phyloP scores from a whole-genome alignment of 371 early-diverging fungal genomes.

The Apophysomyces elegans region DNA sequence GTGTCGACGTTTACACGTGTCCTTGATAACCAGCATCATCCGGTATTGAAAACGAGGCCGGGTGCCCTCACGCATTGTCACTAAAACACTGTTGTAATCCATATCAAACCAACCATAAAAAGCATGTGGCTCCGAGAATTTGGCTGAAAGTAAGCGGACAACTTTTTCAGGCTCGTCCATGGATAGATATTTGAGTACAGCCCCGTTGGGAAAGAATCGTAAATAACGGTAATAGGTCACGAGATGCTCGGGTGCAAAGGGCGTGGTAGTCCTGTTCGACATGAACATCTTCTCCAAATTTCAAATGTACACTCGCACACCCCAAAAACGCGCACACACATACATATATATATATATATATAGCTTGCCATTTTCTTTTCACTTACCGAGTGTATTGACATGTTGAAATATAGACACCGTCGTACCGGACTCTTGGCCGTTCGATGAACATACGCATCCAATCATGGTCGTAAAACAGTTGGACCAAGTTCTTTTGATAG shows the following conservation, averaged over 20 bases:
- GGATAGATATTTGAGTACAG: slow-evolving; percentile 39
- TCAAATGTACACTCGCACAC: no score
- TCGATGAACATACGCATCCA: slow-evolving; percentile 51
- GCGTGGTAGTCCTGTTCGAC: slow-evolving; percentile 40
- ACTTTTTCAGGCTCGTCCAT: slow-evolving; percentile 49
- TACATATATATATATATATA: no score
- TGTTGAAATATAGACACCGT: slow-evolving; percentile 65
- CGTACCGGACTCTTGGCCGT: slow-evolving; percentile 58
- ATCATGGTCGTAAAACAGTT: slow-evolving; percentile 19
- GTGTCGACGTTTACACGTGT: slow-evolving; percentile 49
- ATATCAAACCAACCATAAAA: slow-evolving; percentile 42
- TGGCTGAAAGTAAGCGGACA: slow-evolving; percentile 28
- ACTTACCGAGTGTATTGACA: slow-evolving; percentile 50
- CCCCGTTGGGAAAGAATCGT: slow-evolving; percentile 58
- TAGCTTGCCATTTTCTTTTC: not conserved
- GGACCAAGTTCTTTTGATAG: slow-evolving; percentile 16
- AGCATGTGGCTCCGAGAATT: slow-evolving; percentile 33
- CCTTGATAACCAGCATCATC: slow-evolving; percentile 39
- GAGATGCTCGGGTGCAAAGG: slow-evolving; percentile 47
- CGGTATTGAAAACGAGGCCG: slow-evolving; percentile 39
- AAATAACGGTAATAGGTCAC: slow-evolving; percentile 68
- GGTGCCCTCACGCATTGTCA: slow-evolving; percentile 28
- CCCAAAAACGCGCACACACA: no score
- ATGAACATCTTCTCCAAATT: slow-evolving; percentile 32
- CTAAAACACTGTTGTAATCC: slow-evolving; percentile 12